Conservation (phyloP, 1,284 basidiomycete genomes). For the Polyporus tsugae region DNA sequence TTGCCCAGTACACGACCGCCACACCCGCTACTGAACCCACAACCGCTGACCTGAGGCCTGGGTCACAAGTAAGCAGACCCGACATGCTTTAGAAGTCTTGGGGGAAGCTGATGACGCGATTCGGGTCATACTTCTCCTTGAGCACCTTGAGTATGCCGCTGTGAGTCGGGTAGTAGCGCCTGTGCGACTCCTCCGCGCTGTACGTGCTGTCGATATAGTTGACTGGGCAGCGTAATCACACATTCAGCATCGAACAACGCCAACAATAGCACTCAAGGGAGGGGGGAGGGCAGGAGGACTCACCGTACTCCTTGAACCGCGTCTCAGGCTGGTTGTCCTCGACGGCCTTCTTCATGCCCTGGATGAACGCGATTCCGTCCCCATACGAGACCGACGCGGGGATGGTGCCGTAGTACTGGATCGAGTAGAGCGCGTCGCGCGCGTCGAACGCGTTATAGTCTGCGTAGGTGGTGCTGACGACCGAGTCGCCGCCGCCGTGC, state of each 20-base stretch:
- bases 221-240: background rate
- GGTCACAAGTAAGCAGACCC: too few species aligned
- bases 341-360: conserved; percentile 17
- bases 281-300: background rate
- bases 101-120: conserved; percentile 17
- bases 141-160: conserved; percentile 12
- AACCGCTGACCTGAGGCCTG: too few species aligned
- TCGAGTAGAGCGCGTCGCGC: conserved; percentile 20
- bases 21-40: too few species aligned
- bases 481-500: conserved; percentile 17
- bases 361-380: conserved; percentile 21
- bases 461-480: background rate
- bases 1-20: too few species aligned
- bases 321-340: conserved; percentile 15
- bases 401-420: conserved; percentile 24
- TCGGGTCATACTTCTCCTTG: conserved; percentile 24
- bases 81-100: conserved; percentile 19
- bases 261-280: background rate
- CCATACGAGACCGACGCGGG: conserved; percentile 9
- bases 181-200: conserved; percentile 13
- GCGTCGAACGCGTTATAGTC: conserved; percentile 20
- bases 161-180: conserved; percentile 20
- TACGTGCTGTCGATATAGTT: conserved; percentile 26
- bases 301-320: conserved; percentile 18
- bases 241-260: too few species aligned